phyloP scores from a whole-genome alignment of 306 rosid species.

The Cicer yamashitae region DNA sequence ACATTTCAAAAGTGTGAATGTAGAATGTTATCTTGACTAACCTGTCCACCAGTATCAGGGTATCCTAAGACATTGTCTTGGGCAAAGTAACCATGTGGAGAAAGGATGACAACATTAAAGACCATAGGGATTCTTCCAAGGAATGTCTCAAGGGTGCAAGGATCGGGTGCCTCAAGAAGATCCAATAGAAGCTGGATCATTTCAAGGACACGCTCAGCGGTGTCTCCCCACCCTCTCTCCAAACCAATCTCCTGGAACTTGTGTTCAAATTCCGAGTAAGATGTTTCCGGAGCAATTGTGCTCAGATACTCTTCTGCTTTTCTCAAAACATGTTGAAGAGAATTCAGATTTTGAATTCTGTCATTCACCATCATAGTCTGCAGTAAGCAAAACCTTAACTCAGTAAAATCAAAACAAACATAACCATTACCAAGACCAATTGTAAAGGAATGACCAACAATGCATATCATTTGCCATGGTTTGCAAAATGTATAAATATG shows the following conservation, averaged over 20 bases:
- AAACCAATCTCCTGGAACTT: constrained; percentile 80
- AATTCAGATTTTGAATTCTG: constrained; percentile 69
- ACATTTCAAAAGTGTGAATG: background rate
- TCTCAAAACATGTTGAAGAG: constrained; percentile 81
- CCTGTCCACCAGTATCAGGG: constrained; percentile 99
- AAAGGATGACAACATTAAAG: constrained; percentile 91
- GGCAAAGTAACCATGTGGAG: constrained; percentile 97
- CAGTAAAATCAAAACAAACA: constrained; percentile 15
- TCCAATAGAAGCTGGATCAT: constrained; percentile 92
- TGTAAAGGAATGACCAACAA: background rate
- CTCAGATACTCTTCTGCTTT: constrained; percentile 78
- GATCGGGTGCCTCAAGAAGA: constrained; percentile 98
- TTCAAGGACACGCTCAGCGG: constrained; percentile 71
- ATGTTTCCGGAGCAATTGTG: constrained; percentile 61
- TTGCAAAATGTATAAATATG: background rate
- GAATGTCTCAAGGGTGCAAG: constrained; percentile 86
- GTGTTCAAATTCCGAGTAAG: constrained; percentile 66
- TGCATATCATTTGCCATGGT: background rate
- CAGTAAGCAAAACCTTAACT: constrained; percentile 39
- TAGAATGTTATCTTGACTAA: constrained; percentile 37
- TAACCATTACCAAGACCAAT: background rate
- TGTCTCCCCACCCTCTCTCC: constrained; percentile 99
- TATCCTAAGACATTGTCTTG: constrained; percentile 96
- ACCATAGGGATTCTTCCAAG: constrained; percentile 96
- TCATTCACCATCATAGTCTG: constrained; percentile 94